These are phyloP conservation scores for Trifolium fragiferum DNA, from an alignment of 306 rosid species.

Conservation along the genomic window DNA sequence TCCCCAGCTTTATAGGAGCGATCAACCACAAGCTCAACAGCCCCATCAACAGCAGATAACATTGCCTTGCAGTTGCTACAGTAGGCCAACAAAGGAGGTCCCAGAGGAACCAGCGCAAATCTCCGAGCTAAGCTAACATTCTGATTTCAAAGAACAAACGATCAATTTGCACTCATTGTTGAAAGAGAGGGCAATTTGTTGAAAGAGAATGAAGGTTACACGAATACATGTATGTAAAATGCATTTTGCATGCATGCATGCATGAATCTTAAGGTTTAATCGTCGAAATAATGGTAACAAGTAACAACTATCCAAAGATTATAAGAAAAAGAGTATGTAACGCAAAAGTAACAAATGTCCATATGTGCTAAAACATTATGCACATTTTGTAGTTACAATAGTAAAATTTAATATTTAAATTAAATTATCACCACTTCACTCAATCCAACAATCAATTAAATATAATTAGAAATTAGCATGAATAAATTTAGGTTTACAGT, in stretches of 20 bases:
- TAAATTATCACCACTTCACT: constrained; percentile 34
- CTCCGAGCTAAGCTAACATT: constrained; percentile 97
- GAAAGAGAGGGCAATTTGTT: background rate
- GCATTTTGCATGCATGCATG: background rate
- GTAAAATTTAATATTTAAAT: constrained; percentile 10
- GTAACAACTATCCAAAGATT: constrained; percentile 12
- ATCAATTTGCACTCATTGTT: constrained; percentile 14
- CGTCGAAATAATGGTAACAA: constrained; percentile 6
- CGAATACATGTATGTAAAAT: background rate
- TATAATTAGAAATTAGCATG: constrained; percentile 24
- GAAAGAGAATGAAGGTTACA: constrained; percentile 7
- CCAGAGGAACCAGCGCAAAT: constrained; percentile 97
- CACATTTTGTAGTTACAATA: constrained; percentile 6
- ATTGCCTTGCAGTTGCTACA: constrained; percentile 88
- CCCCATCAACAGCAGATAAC: constrained; percentile 78
- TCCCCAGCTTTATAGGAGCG: constrained; percentile 87
- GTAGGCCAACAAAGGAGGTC: constrained; percentile 92
- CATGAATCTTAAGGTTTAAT: constrained; percentile 25
- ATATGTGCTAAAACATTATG: background rate
- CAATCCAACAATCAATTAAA: constrained; percentile 30
- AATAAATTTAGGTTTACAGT: constrained; percentile 6
- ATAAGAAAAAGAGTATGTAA: constrained; percentile 17
- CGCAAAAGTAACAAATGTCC: constrained; percentile 22
- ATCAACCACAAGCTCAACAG: constrained; percentile 88
- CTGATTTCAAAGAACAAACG: constrained; percentile 53